Evolutionary conservation across 2,329 filamentous ascomycete species (phyloP).

Genomic region (Parafenestella ontariensis): DNA sequence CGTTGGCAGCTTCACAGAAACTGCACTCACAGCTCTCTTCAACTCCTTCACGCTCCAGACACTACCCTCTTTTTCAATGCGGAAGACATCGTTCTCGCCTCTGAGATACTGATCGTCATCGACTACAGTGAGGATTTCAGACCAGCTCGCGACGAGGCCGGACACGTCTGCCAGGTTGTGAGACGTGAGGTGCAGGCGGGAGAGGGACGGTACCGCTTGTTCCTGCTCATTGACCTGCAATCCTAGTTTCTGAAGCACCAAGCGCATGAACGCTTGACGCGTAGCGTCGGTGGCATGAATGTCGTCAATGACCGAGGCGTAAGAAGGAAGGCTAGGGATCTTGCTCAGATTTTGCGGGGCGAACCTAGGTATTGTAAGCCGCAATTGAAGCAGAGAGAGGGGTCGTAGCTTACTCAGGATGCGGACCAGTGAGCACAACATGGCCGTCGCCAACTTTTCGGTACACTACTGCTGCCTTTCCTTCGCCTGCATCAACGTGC

Average conservation of each 20-base stretch:
- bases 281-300: conserved; percentile 73
- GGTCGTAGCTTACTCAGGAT: conserved; percentile 76
- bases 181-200: conserved; percentile 81
- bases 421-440: conserved; percentile 82
- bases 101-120: conserved; percentile 75
- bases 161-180: conserved; percentile 68
- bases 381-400: not conserved
- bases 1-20: conserved; percentile 36
- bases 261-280: conserved; percentile 77
- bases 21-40: conserved; percentile 44
- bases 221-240: conserved; percentile 77
- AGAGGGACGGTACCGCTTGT: conserved; percentile 77
- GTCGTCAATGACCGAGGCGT: conserved; percentile 71
- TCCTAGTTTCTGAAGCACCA: conserved; percentile 79
- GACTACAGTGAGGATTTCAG: conserved; percentile 70
- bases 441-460: conserved; percentile 82
- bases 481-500: conserved; percentile 76
- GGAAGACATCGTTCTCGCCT: conserved; percentile 83
- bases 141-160: conserved; percentile 70
- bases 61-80: conserved; percentile 71
- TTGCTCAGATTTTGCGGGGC: conserved; percentile 77
- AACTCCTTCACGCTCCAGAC: conserved; percentile 38
- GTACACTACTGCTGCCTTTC: conserved; percentile 80
- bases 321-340: conserved; percentile 71
- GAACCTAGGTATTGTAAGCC: conserved; percentile 66